A percentile compares a stretch with the other conserved stretches of the same genome.
Evolutionary conservation across 225 moss, liverwort and hornwort genomes (phyloP).

Genomic region (Ulota crispa): DNA sequence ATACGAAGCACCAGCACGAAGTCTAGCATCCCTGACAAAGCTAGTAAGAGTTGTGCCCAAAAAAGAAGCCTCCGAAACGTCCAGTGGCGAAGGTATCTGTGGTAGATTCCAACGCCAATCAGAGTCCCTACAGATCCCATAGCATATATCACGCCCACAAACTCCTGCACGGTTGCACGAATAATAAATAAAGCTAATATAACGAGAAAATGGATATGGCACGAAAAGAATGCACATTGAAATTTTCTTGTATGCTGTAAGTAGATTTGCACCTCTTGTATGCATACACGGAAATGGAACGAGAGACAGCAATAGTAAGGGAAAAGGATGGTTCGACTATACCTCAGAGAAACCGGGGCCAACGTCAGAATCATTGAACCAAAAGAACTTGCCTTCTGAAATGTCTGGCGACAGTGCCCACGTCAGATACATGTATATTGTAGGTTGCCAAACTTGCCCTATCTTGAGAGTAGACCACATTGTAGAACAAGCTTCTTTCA

Average conservation of each 20-base stretch:
- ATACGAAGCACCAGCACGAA: constrained; percentile 70
- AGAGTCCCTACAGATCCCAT: constrained; percentile 85
- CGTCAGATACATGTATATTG: constrained; percentile 83
- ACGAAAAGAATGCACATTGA: not conserved
- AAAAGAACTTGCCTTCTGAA: constrained; percentile 91
- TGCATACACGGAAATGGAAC: not conserved
- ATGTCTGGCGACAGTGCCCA: constrained; percentile 80
- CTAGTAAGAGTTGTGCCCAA: constrained; percentile 73
- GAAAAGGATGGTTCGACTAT: constrained; percentile 26
- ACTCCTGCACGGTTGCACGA: constrained; percentile 57
- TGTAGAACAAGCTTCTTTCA: constrained; percentile 64
- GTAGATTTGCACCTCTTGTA: not conserved
- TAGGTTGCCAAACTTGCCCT: constrained; percentile 80
- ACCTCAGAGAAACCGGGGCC: constrained; percentile 94
- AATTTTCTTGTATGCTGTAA: too few species aligned
- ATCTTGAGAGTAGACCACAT: constrained; percentile 84
- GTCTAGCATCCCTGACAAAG: constrained; percentile 79
- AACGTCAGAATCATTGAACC: constrained; percentile 69
- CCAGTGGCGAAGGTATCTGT: constrained; percentile 69
- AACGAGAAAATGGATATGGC: not conserved
- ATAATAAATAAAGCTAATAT: not conserved
- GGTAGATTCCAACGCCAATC: constrained; percentile 67
- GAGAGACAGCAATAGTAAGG: constrained; percentile 8
- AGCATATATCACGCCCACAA: constrained; percentile 87
- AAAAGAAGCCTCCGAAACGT: constrained; percentile 75